Evolutionary conservation across 768 basidiomycete species (phyloP).

Genomic region (Lactifluus pinguis): DNA sequence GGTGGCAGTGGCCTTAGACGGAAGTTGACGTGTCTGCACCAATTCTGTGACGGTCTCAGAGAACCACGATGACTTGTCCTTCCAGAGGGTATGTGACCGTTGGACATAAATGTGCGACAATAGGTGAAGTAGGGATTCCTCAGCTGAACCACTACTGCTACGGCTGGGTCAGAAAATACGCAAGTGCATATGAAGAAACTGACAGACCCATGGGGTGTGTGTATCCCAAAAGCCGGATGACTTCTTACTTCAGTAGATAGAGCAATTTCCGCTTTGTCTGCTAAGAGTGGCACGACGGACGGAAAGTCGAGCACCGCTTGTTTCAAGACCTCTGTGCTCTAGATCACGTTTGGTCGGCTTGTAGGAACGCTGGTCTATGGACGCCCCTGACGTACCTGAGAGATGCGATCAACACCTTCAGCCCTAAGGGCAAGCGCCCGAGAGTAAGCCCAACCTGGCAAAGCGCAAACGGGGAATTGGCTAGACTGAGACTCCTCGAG

Average conservation of each 20-base stretch:
- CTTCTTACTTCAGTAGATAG: conserved; percentile 49
- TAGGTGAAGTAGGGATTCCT: conserved; percentile 53
- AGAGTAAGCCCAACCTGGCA: conserved; percentile 76
- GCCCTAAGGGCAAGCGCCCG: conserved; percentile 58
- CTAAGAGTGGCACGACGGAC: conserved; percentile 68
- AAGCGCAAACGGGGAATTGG: conserved; percentile 27
- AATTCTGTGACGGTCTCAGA: conserved; percentile 40
- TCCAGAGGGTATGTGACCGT: conserved; percentile 75
- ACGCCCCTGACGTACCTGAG: conserved; percentile 8
- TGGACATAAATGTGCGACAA: conserved; percentile 84
- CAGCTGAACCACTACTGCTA: background rate
- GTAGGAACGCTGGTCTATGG: background rate
- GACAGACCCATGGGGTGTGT: conserved; percentile 56
- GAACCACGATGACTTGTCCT: conserved; percentile 69
- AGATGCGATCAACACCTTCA: conserved; percentile 14
- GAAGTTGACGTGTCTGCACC: conserved; percentile 27
- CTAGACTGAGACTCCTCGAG: conserved; percentile 30
- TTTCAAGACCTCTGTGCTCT: conserved; percentile 58
- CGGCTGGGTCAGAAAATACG: background rate
- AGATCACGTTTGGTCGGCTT: conserved; percentile 34
- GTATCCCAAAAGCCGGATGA: conserved; percentile 58
- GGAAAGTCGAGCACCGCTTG: conserved; percentile 76
- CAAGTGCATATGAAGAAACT: background rate
- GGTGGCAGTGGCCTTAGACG: conserved; percentile 30
- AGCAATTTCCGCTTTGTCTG: conserved; percentile 73